Base-by-base conservation (phyloP, 73 alveolate species). In the Durusdinium trenchii region DNA sequence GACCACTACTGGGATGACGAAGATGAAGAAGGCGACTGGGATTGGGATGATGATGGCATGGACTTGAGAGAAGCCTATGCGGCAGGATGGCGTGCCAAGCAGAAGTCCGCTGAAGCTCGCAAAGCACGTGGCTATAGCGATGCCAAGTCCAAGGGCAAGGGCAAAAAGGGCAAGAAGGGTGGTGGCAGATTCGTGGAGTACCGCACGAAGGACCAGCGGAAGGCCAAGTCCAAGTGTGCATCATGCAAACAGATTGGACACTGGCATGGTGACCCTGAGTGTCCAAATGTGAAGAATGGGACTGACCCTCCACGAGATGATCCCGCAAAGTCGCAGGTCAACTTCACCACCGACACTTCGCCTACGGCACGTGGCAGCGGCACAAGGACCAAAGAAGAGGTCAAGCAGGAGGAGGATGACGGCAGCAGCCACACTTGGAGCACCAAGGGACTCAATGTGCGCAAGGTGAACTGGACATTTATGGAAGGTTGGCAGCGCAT, bases 71-170 rank as follows among this genome's bases (percentile, higher is more conserved):
- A 84, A 6, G 94, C 94, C 28, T 84, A n/a, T 28, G 94, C 94
- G 5, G 94, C 94, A 1, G 94, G 94, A 7, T 84, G 94, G 94
- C 38, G 71, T 12, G 94, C 94, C 20, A 84, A 84, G 52, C 3
- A 38, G 36, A 50, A 61, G 28, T 38, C 79, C 35, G 76, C 94
- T 1, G 78, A 45, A 18, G 12, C 20, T 16, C 47, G 45, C 78
- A 50, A 51, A 35, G 78, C 73, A 6, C 94, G 94, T 6, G 94
- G 94, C 1, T 85, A 79, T 32, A 6, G 42, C 26, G 84, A 73
- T 9, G 90, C 36, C 5, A 14, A 14, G 43, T 2, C 40, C 85
- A 1, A 51, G 18, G 6, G 40, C 35, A 40, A 5, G 10, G 57
- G 57, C 85, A 42, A 42, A 35, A 54, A 54, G 3, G 10, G 23